These are phyloP conservation scores for Haematococcus sp. DNA, from an alignment of 139 green algal genomes.

Conservation along the genomic window DNA sequence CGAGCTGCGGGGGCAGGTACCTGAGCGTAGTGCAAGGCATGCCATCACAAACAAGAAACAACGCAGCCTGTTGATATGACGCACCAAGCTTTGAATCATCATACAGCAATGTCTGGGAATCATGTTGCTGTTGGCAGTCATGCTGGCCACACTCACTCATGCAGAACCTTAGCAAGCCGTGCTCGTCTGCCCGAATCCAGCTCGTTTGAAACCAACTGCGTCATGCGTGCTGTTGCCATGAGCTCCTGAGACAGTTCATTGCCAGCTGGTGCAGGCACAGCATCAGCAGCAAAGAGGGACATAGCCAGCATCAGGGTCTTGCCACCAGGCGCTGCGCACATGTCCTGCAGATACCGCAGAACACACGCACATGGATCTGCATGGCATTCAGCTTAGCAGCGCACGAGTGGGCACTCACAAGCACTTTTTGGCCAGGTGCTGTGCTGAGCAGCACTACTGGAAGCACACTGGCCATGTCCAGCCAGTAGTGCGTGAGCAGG, in stretches of 20 bases:
- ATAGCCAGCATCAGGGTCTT: slow-evolving; percentile 55
- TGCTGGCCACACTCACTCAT: too few relatives aligned
- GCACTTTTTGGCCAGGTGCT: slow-evolving; percentile 15
- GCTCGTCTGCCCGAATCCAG: slow-evolving; percentile 27
- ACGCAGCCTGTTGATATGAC: neutral
- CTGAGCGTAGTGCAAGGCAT: too few relatives aligned
- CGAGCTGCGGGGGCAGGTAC: slow-evolving; percentile 25
- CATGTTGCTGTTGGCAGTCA: too few relatives aligned
- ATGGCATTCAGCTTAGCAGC: too few relatives aligned
- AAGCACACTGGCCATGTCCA: slow-evolving; percentile 59
- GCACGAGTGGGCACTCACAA: slow-evolving; percentile 15
- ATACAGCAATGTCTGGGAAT: too few relatives aligned
- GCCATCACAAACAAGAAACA: neutral
- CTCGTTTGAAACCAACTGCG: slow-evolving; percentile 52
- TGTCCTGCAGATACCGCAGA: slow-evolving; percentile 30
- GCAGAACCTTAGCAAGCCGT: slow-evolving; percentile 41
- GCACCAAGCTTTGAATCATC: too few relatives aligned
- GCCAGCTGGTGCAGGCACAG: neutral
- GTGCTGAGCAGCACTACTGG: slow-evolving; percentile 49
- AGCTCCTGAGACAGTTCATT: neutral
- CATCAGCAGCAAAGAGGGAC: neutral
- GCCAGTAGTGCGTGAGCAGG: slow-evolving; percentile 53
- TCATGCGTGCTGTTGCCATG: neutral
- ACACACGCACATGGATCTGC: too few relatives aligned
- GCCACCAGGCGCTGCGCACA: slow-evolving; percentile 65